phyloP scores from a whole-genome alignment of 2,329 filamentous ascomycete genomes.

The Fusarium albidum region DNA sequence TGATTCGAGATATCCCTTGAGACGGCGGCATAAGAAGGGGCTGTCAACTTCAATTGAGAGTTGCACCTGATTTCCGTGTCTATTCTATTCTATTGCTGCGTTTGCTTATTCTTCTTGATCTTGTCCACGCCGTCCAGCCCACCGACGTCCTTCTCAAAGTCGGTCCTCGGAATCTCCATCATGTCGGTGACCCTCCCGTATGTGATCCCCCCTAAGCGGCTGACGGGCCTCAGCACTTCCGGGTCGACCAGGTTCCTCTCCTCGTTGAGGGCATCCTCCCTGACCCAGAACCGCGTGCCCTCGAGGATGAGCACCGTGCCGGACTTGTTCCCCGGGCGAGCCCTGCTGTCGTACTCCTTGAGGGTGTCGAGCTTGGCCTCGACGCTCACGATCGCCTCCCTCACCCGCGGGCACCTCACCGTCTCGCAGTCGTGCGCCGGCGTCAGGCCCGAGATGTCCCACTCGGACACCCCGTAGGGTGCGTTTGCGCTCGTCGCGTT shows the following conservation, averaged over 20 bases:
- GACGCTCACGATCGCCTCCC: constrained; percentile 83
- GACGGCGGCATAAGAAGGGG: neutral
- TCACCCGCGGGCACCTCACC: constrained; percentile 76
- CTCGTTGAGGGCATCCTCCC: constrained; percentile 87
- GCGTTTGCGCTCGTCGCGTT: constrained; percentile 83
- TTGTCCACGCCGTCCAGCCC: constrained; percentile 64
- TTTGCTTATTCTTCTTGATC: constrained; percentile 47
- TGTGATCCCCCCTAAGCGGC: constrained; percentile 84
- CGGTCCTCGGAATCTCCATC: constrained; percentile 74
- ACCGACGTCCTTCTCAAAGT: constrained; percentile 61
- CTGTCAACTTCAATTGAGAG: neutral
- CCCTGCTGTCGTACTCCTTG: constrained; percentile 79
- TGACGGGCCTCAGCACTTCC: constrained; percentile 77
- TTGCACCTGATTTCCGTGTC: constrained; percentile 1
- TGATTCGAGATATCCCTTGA: constrained; percentile 8
- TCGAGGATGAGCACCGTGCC: constrained; percentile 81
- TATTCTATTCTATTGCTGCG: constrained; percentile 21
- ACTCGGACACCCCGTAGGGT: constrained; percentile 80
- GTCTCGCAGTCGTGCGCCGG: constrained; percentile 69
- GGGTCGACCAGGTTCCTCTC: constrained; percentile 79
- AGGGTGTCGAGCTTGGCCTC: constrained; percentile 80
- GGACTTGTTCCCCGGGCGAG: constrained; percentile 76
- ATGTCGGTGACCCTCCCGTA: constrained; percentile 77
- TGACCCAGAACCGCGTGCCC: constrained; percentile 86
- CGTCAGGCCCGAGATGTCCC: constrained; percentile 79